Conservation (phyloP, 495 filamentous ascomycete genomes). For the Choiromyces venosus region DNA sequence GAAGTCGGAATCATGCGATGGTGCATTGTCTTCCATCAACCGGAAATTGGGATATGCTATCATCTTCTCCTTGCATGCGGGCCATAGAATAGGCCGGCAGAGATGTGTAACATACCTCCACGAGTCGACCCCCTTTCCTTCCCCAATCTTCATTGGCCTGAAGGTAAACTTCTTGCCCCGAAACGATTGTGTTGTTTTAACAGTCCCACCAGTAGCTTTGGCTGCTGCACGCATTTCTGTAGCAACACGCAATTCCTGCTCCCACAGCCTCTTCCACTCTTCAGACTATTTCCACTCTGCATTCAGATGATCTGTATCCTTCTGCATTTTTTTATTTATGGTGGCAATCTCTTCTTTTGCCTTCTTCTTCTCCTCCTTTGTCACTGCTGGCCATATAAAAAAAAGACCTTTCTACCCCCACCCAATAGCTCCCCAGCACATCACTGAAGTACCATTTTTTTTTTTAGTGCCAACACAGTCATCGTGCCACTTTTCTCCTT, state of each 20-base stretch:
- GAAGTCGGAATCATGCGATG: conserved; percentile 1
- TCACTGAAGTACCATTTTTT: no score
- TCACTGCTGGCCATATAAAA: no score
- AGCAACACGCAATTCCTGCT: conserved; percentile 1
- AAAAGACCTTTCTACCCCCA: no score
- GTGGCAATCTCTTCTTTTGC: conserved; percentile 8
- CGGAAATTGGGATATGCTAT: neutral
- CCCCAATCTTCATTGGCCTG: no score
- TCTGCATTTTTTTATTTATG: conserved; percentile 4
- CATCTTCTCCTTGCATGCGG: neutral
- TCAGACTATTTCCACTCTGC: neutral
- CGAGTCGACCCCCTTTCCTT: conserved; percentile 9
- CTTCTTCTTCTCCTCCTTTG: no score
- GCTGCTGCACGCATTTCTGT: neutral
- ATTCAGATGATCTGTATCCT: neutral
- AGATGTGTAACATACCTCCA: conserved; percentile 12
- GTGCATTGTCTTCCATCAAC: conserved; percentile 8
- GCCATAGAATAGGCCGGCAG: conserved; percentile 11
- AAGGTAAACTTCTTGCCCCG: neutral
- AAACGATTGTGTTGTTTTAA: neutral
- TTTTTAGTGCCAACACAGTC: no score
- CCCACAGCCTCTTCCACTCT: neutral
- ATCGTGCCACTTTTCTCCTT: no score
- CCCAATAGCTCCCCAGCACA: no score
- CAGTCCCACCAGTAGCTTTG: no score